Conservation (phyloP, 495 filamentous ascomycete species). For the Aspergillus conjunctus region DNA sequence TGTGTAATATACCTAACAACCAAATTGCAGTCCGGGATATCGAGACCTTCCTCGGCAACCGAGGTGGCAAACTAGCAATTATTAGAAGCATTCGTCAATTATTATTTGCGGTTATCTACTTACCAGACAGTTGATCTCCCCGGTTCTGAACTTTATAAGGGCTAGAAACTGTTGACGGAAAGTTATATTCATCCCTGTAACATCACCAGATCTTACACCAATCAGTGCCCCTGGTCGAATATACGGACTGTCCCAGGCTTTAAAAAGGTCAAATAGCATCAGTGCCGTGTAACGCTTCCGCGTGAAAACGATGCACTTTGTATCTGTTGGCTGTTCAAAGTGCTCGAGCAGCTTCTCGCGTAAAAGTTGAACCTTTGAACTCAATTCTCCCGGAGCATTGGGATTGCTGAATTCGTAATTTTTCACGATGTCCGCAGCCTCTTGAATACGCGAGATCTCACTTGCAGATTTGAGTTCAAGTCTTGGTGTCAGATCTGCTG, state of each 20-base stretch:
- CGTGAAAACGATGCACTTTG: slow-evolving; percentile 89
- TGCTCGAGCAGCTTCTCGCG: slow-evolving; percentile 55
- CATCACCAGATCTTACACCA: slow-evolving; percentile 52
- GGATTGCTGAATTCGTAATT: slow-evolving; percentile 52
- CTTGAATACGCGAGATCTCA: slow-evolving; percentile 56
- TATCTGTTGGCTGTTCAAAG: slow-evolving; percentile 57
- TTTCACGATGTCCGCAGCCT: slow-evolving; percentile 61
- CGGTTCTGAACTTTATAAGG: slow-evolving; percentile 74
- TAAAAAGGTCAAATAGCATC: slow-evolving; percentile 67
- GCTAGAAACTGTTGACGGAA: slow-evolving; percentile 76
- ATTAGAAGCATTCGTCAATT: slow-evolving; percentile 17
- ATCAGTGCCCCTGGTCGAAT: slow-evolving; percentile 69
- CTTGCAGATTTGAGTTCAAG: slow-evolving; percentile 51
- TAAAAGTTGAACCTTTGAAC: slow-evolving; percentile 72
- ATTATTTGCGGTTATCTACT: slow-evolving; percentile 6
- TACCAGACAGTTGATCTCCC: slow-evolving; percentile 80
- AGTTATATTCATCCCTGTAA: slow-evolving; percentile 60
- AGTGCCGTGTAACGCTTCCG: slow-evolving; percentile 75
- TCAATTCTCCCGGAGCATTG: slow-evolving; percentile 51
- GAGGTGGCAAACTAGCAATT: slow-evolving; percentile 70
- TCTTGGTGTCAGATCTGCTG: slow-evolving; percentile 63
- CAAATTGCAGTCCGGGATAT: slow-evolving; percentile 93
- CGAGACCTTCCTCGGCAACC: slow-evolving; percentile 92
- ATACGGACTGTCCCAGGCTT: slow-evolving; percentile 55
- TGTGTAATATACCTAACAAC: slow-evolving; percentile 59